Evolutionary conservation across 176 grass and related monocot genomes (phyloP).

Genomic region (Bolboschoenus planiculmis): DNA sequence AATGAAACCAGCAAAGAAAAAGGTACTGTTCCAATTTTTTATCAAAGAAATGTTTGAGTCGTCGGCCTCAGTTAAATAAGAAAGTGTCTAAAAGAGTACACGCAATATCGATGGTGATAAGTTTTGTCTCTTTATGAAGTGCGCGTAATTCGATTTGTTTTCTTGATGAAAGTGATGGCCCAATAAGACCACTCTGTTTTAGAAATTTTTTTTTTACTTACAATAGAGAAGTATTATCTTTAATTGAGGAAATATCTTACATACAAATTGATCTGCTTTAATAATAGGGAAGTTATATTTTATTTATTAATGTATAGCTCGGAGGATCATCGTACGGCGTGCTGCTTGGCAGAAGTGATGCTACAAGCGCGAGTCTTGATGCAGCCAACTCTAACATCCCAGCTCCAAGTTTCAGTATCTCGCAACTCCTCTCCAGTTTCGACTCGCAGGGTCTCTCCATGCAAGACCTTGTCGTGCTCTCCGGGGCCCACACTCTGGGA

Average conservation of each 20-base stretch:
- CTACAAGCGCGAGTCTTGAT: constrained; percentile 42
- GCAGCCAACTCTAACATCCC: constrained; percentile 46
- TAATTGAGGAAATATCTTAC: not conserved
- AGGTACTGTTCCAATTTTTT: not conserved
- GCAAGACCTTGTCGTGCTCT: constrained; percentile 58
- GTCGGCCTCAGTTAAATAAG: not conserved
- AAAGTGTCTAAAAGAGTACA: not conserved
- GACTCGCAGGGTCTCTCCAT: constrained; percentile 50
- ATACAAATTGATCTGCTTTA: not conserved
- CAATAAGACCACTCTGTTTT: not conserved
- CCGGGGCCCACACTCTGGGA: constrained; percentile 67
- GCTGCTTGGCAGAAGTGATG: constrained; percentile 54
- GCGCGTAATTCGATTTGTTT: not conserved
- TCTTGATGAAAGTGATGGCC: too few relatives aligned
- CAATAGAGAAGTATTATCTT: not conserved
- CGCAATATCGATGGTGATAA: not conserved
- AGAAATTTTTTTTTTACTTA: too few relatives aligned
- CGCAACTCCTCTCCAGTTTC: constrained; percentile 49
- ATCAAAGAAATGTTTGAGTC: not conserved
- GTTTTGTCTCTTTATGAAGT: too few relatives aligned
- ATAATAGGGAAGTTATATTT: too few relatives aligned
- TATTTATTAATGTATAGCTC: constrained; percentile 30
- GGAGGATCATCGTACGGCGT: constrained; percentile 61
- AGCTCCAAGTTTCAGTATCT: constrained; percentile 40
- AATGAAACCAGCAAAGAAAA: not conserved